Evolutionary conservation across 2,329 filamentous ascomycete species (phyloP), one percentile per base, ranked within the genome.

Genomic region (Paecilomyces dactylethromorphus): DNA sequence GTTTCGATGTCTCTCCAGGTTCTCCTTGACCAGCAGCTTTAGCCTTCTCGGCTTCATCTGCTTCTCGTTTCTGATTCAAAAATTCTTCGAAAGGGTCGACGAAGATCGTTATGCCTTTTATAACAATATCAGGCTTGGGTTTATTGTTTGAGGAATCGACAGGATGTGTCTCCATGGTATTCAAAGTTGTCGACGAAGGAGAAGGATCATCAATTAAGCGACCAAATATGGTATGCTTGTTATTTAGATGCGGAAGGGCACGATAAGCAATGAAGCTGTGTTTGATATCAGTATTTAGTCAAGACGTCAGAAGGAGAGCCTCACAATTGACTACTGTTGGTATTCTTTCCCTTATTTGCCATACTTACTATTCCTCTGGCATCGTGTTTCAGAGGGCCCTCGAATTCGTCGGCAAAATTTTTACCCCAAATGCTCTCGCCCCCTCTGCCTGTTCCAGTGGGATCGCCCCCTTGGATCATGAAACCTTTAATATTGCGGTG

Each of bases 341-440:
- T 97, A 70, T 97, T 93, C 71, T 97, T 97, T 59, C 94, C 94
- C 72, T 99, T 99, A 76, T 99, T 99, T 49, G 94, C 94, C 94
- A 99, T 99, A 65, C 88, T 92, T 26, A 95, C 71, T 0, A 92
- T 84, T 12, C 94, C 94, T 29, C 92, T 82, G 0, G 82, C 78
- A 69, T 91, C 88, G 68, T 99, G 94, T n/a, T 87, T 89, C 49
- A 92, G 75, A 0, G 93, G 91, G 0, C 92, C 92, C 15, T 97
- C 92, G 62, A 97, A 88, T 71, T 99, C 94, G 72, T 99, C 94
- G 56, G 88, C 82, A 69, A 99, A 99, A 61, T 92, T 90, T 75
- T 95, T 96, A 59, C 90, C 90, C 94, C 94, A 99, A 60, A 96
- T 87, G 68, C 90, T 95, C 54, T 86, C 79, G 0, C 94, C 94